A percentile compares a stretch with the other conserved stretches of the same genome.
phyloP scores from a whole-genome alignment of 1,284 basidiomycete genomes.

The Ceraceosorus guamensis region DNA sequence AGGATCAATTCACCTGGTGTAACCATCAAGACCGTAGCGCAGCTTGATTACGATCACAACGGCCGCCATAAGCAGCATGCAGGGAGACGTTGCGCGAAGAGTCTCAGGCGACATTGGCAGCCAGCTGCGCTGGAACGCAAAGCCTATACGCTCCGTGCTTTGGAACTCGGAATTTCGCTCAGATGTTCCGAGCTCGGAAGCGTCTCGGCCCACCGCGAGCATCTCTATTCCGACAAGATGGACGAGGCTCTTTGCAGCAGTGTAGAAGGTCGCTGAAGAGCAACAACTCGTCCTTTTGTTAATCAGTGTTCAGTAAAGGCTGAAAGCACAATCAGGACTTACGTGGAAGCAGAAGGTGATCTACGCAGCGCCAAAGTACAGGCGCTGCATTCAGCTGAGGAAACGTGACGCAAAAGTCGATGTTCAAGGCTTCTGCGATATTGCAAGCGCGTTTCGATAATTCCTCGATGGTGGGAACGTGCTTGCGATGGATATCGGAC shows the following conservation, averaged over 20 bases:
- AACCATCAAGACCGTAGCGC: constrained; percentile 40
- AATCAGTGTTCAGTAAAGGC: not conserved
- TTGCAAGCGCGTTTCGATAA: constrained; percentile 62
- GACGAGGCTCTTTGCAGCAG: constrained; percentile 6
- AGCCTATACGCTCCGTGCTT: constrained; percentile 11
- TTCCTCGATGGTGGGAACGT: constrained; percentile 47
- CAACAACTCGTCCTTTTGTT: too few relatives aligned
- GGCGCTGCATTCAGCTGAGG: constrained; percentile 73
- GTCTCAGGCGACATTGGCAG: not conserved
- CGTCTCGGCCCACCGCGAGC: not conserved
- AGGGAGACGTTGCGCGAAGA: not conserved
- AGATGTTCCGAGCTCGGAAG: not conserved
- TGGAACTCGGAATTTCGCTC: not conserved
- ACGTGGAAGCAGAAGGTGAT: constrained; percentile 68
- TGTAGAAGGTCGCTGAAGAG: constrained; percentile 11
- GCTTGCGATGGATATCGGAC: not conserved
- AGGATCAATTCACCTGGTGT: constrained; percentile 6
- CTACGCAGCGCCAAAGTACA: constrained; percentile 70
- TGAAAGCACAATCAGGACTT: not conserved
- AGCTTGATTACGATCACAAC: constrained; percentile 36
- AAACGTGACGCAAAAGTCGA: constrained; percentile 58
- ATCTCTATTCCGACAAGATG: not conserved
- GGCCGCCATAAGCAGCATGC: constrained; percentile 58
- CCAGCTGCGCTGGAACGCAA: constrained; percentile 1
- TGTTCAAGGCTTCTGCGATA: constrained; percentile 58